Percentiles rank a stretch among this genome's conserved stretches.
These are phyloP conservation scores for Thalassiosira allenii DNA, from an alignment of 352 stramenopile genomes.

Conservation along the genomic window DNA sequence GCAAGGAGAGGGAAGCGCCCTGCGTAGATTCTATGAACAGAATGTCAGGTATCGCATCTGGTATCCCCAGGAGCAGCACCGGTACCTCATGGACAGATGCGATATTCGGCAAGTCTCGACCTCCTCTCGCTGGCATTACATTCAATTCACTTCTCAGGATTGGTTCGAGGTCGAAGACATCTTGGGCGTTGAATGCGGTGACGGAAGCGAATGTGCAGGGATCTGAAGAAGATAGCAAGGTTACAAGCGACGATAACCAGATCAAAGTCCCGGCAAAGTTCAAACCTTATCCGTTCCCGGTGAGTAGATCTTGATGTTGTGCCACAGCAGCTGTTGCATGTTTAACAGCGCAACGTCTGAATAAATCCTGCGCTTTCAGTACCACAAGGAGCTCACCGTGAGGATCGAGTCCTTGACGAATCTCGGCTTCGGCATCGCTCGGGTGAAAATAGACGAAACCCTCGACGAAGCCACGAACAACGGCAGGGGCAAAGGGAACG, in stretches of 20 bases:
- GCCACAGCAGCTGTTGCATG: no score
- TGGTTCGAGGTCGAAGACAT: slow-evolving; percentile 3
- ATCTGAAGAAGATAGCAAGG: slow-evolving; percentile 6
- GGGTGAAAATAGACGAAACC: slow-evolving; percentile 50
- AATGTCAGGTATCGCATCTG: background rate
- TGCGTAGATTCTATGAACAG: background rate
- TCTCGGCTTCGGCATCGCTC: slow-evolving; percentile 84
- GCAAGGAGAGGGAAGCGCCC: background rate
- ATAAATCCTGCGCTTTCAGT: slow-evolving; percentile 42
- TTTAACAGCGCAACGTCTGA: no score
- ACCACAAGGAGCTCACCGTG: slow-evolving; percentile 70
- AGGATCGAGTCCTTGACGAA: slow-evolving; percentile 86
- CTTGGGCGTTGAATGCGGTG: slow-evolving; percentile 42
- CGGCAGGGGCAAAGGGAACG: slow-evolving; percentile 5
- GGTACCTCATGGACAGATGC: background rate
- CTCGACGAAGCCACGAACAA: slow-evolving; percentile 7
- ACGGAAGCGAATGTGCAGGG: slow-evolving; percentile 12
- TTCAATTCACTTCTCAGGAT: slow-evolving; percentile 2
- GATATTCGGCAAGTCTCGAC: slow-evolving; percentile 15
- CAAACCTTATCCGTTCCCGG: slow-evolving; percentile 62
- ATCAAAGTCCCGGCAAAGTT: slow-evolving; percentile 67
- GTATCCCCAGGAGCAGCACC: background rate
- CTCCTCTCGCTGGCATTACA: no score
- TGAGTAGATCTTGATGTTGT: slow-evolving; percentile 25
- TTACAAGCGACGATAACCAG: background rate